phyloP scores from a whole-genome alignment of 225 moss, liverwort and hornwort genomes.

The Pseudoscleropodium purum region DNA sequence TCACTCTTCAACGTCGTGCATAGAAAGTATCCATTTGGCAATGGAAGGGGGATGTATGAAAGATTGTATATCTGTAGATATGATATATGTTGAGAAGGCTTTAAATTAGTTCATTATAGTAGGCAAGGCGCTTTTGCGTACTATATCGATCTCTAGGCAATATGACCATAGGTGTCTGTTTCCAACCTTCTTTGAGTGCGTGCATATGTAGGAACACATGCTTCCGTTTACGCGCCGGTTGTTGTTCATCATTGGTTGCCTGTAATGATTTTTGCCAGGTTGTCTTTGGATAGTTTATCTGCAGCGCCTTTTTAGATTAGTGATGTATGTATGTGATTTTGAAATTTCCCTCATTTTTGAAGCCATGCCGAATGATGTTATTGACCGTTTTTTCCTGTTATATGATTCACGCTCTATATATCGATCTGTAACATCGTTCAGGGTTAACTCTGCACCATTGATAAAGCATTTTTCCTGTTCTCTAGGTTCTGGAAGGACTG shows the following conservation, averaged over 20 bases:
- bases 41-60: neutral
- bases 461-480: neutral
- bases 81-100: neutral
- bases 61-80: neutral
- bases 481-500: constrained; percentile 91
- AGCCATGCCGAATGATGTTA: neutral
- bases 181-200: neutral
- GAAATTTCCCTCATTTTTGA: neutral
- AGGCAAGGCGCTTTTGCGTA: neutral
- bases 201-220: neutral
- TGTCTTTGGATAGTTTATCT: neutral
- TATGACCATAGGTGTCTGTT: neutral
- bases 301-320: neutral
- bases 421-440: neutral
- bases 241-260: neutral
- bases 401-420: neutral
- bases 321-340: neutral
- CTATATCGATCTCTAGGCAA: neutral
- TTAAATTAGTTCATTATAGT: neutral
- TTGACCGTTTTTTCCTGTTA: neutral
- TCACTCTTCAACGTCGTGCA: neutral
- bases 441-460: neutral
- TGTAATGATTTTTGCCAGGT: neutral
- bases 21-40: neutral
- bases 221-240: neutral